phyloP scores from a whole-genome alignment of 2,329 filamentous ascomycete species.

The Pseudomassariella vexata region DNA sequence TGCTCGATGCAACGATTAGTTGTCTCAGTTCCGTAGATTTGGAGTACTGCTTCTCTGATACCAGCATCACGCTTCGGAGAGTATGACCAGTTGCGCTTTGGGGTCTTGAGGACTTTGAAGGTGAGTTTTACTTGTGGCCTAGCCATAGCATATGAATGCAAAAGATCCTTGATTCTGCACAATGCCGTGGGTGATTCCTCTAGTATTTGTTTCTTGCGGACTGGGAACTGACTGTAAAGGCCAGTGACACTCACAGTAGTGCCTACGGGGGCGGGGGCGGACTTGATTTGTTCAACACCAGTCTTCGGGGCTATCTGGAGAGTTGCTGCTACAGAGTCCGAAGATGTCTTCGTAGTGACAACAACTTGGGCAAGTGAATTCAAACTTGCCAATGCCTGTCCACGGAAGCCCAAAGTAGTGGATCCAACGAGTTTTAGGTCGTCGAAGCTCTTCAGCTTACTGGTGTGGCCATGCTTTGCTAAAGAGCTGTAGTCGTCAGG shows the following conservation, averaged over 20 bases:
- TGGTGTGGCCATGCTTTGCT: constrained; percentile 65
- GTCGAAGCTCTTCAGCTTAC: constrained; percentile 61
- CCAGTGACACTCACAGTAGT: constrained; percentile 59
- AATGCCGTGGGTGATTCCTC: constrained; percentile 55
- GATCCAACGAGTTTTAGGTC: constrained; percentile 54
- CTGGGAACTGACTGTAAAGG: constrained; percentile 56
- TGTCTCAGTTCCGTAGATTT: constrained; percentile 54
- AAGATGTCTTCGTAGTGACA: constrained; percentile 58
- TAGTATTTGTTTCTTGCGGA: constrained; percentile 52
- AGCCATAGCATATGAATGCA: constrained; percentile 62
- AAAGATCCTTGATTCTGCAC: constrained; percentile 49
- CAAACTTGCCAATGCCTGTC: constrained; percentile 64
- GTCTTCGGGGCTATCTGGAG: constrained; percentile 35
- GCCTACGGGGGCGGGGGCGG: constrained; percentile 53
- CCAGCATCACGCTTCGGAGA: constrained; percentile 44
- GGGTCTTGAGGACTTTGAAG: constrained; percentile 51
- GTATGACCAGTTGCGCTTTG: constrained; percentile 55
- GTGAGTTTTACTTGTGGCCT: constrained; percentile 56
- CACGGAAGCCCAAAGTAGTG: constrained; percentile 67
- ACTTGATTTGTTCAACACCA: constrained; percentile 30
- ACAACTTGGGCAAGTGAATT: constrained; percentile 54
- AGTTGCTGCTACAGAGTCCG: constrained; percentile 51
- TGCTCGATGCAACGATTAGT: constrained; percentile 47
- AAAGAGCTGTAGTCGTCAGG: constrained; percentile 55
- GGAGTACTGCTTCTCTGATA: constrained; percentile 53